Evolutionary conservation across 2,329 filamentous ascomycete genomes (phyloP), one percentile per base, ranked within the genome.

Genomic region (Balansia obtecta): DNA sequence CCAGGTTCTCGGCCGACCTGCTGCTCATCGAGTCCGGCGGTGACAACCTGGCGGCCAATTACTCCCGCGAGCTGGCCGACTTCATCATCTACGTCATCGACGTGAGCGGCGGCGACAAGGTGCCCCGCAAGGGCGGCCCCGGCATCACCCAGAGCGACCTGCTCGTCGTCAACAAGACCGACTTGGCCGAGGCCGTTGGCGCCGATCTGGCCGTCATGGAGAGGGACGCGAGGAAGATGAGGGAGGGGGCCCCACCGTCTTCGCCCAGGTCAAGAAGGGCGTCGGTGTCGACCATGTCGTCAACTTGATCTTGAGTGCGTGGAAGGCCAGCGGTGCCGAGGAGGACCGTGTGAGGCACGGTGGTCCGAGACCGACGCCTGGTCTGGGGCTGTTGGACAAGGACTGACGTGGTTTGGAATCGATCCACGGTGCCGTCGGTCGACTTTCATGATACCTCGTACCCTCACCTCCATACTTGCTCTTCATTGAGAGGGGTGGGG

Each of bases 81-180:
- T 98, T 86, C 66, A 98, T 98, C 68, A 85, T 98, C 69, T 98
- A 98, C 66, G 93, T 98, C 32, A 97, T 98, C 60, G 93, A 98
- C 68, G 93, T 98, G 16, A 86, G 83, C 50, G 93, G 93, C 20
- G 93, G 93, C 12, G 93, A 98, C 68, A 98, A 98, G 77, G 85
- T 98, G 47, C 93, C 93, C 0, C 73, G 93, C 30, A 98, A 98
- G 72, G 93, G 93, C 30, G 93, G 93, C 0, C 93, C 93, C 0
- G 93, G 93, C 1, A 98, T 98, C 65, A 98, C 93, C 5, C 91
- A 96, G 71, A 93, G 86, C 60, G 93, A 98, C 63, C 66, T 98
- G 66, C 69, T 98, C 56, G 79, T 98, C 18, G 88, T 98, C 48
- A 98, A 98, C 70, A 98, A 98, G 81, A 95, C 90, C 43, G 93